Evolutionary conservation across 768 basidiomycete species (phyloP), one percentile per base, ranked within the genome.

Genomic region (Royoungia palumana): DNA sequence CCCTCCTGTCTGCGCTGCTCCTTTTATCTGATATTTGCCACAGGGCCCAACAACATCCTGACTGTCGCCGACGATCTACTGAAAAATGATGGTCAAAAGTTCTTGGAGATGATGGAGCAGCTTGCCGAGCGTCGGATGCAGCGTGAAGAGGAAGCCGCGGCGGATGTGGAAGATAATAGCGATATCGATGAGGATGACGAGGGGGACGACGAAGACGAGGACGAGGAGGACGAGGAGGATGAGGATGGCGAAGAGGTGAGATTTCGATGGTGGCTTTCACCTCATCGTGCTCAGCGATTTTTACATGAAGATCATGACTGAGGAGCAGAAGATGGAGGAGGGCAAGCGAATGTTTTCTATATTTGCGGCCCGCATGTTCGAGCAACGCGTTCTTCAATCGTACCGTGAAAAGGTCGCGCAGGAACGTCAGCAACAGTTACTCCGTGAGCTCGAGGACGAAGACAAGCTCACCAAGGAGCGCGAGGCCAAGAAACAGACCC

Each of bases 31-130:
- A 61, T 59, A 56, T 51, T 16, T 48, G 14, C 49, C 42, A 41
- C 56, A 87, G 87, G 85, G 47, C 85, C 85, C 67, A 94, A 91
- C 61, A 94, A 94, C 61, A 97, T 99, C 65, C 78, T 99, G 38
- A 99, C 96, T 19, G 95, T 99, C 45, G 96, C 96, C 39, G 96
- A 99, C 64, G 96, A 99, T 72, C 80, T 99, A 38, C 78, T 99
- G 59, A 96, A 96, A 77, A 98, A 98, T 61, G 94, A 99, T 62
- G 95, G 95, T 2, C 91, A 94, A 62, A 97, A 96, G 74, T 99
- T 99, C 74, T 73, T 99, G 60, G 96, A 99, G 75, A 99, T 99
- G 96, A 99, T 99, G 96, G 96, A 98, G 68, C 93, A 95, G 70
- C 80, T 99, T 17, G 94, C 95, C 0, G 93, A 96, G 63, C 81